Base-by-base conservation (phyloP, 768 basidiomycete species). In the Calocera cornea region DNA sequence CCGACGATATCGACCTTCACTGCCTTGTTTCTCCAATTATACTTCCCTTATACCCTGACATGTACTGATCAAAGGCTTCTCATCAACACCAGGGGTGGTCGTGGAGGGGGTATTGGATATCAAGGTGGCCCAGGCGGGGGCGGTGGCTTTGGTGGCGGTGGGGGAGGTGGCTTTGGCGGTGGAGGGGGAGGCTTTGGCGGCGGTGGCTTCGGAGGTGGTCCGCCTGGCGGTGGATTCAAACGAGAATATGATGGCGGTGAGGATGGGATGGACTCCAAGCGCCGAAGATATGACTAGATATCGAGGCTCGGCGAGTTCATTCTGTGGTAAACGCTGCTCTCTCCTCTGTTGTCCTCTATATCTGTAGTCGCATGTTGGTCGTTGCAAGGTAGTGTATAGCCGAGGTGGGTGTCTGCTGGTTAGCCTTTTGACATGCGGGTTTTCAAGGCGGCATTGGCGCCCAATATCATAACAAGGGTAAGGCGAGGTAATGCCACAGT, bases 21-120 rank as follows among this genome's bases (percentile, higher is more conserved):
- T 47, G 19, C 19, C 19, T 19, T 47, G 16, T 47, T 47, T 47
- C 36, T 14, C 36, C 14, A 14, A 38, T 47, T 60, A 5, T 60
- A 11, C 5, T 60, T 31, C 16, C 54, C 31, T 19, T 60, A 7
- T 16, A 33, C 27, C 19, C 16, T 60, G 11, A 2, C 54, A 27
- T 33, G 54, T 29, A 33, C 54, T 60, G 54, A 60, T 27, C 44
- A 47, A n/a, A 60, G 31, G 24, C 24, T 60, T 60, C 31, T 60
- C 31, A 22, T 60, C 27, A 27, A 60, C 54, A 60, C 31, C 54
- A 60, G 83, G 75, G 83, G 86, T 67, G 84, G 86, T 54, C 84
- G 88, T 40, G 87, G 87, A 31, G 86, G 84, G 31, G 88, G 88
- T 54, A 86, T 90, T 70, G 88, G 89, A 19, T 89, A 79, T 72